These are phyloP conservation scores for Strigomonas culicis DNA, from an alignment of 208 protist genomes.

Conservation along the genomic window DNA sequence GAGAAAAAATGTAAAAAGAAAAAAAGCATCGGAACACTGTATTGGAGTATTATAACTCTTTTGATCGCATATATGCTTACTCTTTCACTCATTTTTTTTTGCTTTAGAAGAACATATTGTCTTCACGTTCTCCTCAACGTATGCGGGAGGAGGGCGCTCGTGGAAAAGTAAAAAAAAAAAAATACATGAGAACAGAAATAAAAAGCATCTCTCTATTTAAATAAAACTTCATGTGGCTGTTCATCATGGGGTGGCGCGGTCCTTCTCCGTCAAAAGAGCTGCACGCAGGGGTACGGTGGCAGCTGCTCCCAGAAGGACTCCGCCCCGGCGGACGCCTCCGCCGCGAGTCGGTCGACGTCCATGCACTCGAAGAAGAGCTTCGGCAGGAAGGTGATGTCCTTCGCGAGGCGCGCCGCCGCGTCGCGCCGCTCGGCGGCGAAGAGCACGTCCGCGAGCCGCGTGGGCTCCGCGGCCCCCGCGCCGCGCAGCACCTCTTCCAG, in stretches of 20 bases:
- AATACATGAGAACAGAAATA: no score
- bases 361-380: constrained; percentile 30
- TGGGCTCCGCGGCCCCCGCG: no score
- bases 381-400: constrained; percentile 33
- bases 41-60: background rate
- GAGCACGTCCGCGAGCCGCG: no score
- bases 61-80: background rate
- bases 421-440: constrained; percentile 9
- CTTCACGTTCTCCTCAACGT: no score
- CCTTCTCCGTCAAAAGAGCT: constrained; percentile 14
- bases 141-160: background rate
- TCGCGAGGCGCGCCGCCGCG: background rate
- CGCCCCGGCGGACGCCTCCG: constrained; percentile 10
- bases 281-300: constrained; percentile 34
- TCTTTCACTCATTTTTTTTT: constrained; percentile 1
- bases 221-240: background rate
- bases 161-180: constrained; percentile 4
- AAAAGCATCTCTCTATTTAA: background rate
- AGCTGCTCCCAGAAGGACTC: constrained; percentile 35
- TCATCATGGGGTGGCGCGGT: background rate
- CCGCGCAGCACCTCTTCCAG: constrained; percentile 17
- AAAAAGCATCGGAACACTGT: background rate
- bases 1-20: background rate
- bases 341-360: background rate
- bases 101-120: background rate